phyloP scores from a whole-genome alignment of 78 protist genomes.

The Cavenderia fasciculata region DNA sequence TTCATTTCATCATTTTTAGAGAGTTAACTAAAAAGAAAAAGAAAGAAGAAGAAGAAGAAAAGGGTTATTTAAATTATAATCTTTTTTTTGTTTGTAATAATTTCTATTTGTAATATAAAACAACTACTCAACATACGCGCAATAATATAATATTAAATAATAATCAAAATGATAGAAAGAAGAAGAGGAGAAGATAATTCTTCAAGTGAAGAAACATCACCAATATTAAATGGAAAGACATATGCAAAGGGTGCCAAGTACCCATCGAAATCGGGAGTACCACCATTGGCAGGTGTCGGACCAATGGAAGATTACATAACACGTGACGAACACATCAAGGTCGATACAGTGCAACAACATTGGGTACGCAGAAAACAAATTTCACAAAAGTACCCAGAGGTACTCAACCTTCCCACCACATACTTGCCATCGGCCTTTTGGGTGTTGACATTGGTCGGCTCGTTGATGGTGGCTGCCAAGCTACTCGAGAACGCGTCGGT shows the following conservation, averaged over 20 bases:
- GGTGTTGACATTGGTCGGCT: constrained; percentile 36
- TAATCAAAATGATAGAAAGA: too few relatives aligned
- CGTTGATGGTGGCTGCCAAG: constrained; percentile 61
- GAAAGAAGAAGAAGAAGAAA: too few relatives aligned
- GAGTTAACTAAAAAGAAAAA: too few relatives aligned
- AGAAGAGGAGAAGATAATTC: too few relatives aligned
- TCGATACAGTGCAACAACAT: constrained; percentile 72
- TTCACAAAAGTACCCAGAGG: constrained; percentile 69
- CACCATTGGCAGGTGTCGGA: constrained; percentile 51
- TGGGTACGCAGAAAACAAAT: constrained; percentile 66
- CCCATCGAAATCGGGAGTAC: constrained; percentile 63
- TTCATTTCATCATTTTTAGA: too few relatives aligned
- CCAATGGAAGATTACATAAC: constrained; percentile 56
- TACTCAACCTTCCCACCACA: constrained; percentile 44
- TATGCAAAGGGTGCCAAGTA: neutral
- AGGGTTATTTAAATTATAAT: too few relatives aligned
- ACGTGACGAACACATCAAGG: constrained; percentile 65
- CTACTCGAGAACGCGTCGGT: constrained; percentile 32
- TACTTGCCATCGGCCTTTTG: constrained; percentile 53
- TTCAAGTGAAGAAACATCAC: too few relatives aligned
- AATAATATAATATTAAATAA: too few relatives aligned
- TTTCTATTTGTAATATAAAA: too few relatives aligned
- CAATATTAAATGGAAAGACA: too few relatives aligned
- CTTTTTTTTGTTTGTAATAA: too few relatives aligned
- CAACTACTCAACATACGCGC: too few relatives aligned